Evolutionary conservation across 1,284 basidiomycete species (phyloP).

Genomic region (Lentinula novae-zelandiae): DNA sequence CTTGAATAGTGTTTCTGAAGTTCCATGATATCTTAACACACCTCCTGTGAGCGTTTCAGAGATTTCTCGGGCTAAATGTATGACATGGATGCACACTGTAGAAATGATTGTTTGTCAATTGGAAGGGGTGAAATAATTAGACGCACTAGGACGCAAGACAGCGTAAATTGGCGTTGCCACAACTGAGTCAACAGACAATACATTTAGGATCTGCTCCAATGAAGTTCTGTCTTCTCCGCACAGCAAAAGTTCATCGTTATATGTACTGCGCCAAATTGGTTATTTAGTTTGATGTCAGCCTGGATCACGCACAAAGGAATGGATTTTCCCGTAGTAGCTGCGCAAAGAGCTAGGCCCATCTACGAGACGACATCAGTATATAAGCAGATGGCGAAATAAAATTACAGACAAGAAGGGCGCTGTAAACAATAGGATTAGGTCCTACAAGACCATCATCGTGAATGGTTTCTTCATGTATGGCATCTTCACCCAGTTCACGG

Average conservation of each 20-base stretch:
- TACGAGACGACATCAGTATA: background rate
- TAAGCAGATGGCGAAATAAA: background rate
- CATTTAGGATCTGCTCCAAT: background rate
- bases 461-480: background rate
- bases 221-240: slow-evolving; percentile 2
- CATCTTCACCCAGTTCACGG: background rate
- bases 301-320: slow-evolving; percentile 3
- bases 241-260: slow-evolving; percentile 3
- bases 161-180: background rate
- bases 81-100: slow-evolving; percentile 4
- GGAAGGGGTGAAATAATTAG: background rate
- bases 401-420: slow-evolving; percentile 1
- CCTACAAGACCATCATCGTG: background rate
- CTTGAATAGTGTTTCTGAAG: no score
- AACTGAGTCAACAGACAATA: background rate
- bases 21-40: background rate
- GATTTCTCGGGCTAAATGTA: slow-evolving; percentile 1
- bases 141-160: slow-evolving; percentile 4
- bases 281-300: background rate
- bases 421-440: background rate
- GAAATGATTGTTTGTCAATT: background rate
- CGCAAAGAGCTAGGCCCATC: slow-evolving; percentile 3
- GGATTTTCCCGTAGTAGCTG: background rate
- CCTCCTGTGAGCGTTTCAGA: slow-evolving; percentile 7
- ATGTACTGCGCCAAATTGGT: background rate